phyloP scores from a whole-genome alignment of 768 basidiomycete species.

The Mycena latifolia region DNA sequence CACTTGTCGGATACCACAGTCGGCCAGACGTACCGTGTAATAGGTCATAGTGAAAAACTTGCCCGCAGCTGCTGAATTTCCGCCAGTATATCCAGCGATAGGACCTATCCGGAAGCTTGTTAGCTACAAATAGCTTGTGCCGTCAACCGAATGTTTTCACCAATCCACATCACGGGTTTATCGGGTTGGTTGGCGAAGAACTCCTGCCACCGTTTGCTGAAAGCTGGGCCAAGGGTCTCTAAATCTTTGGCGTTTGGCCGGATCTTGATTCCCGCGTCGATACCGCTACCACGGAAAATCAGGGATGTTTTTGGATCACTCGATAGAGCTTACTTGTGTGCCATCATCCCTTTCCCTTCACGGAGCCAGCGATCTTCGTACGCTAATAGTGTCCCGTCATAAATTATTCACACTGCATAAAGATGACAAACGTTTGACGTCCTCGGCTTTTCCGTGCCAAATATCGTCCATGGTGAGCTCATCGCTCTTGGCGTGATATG shows the following conservation, averaged over 20 bases:
- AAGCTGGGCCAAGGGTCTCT: constrained; percentile 61
- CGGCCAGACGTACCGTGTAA: constrained; percentile 45
- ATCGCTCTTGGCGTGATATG: constrained; percentile 58
- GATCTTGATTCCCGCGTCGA: constrained; percentile 69
- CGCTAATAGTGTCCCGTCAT: constrained; percentile 28
- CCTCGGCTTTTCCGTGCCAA: constrained; percentile 53
- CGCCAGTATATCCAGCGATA: constrained; percentile 51
- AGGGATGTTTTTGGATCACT: constrained; percentile 25
- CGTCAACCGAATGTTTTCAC: no score
- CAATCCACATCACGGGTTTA: constrained; percentile 57
- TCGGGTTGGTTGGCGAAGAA: constrained; percentile 66
- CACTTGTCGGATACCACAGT: background rate
- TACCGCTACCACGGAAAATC: constrained; percentile 49
- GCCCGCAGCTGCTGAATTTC: constrained; percentile 8
- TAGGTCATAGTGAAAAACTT: constrained; percentile 46
- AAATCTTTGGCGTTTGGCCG: constrained; percentile 65
- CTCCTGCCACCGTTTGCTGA: constrained; percentile 60
- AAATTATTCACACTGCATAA: background rate
- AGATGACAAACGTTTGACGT: constrained; percentile 53
- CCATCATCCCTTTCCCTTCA: constrained; percentile 60
- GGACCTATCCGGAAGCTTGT: no score
- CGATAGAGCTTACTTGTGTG: constrained; percentile 61
- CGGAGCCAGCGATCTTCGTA: constrained; percentile 44
- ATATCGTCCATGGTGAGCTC: constrained; percentile 63
- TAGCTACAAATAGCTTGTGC: no score